These are phyloP conservation scores for Leccinum proliferum DNA, from an alignment of 1,284 basidiomycete species.

Conservation along the genomic window DNA sequence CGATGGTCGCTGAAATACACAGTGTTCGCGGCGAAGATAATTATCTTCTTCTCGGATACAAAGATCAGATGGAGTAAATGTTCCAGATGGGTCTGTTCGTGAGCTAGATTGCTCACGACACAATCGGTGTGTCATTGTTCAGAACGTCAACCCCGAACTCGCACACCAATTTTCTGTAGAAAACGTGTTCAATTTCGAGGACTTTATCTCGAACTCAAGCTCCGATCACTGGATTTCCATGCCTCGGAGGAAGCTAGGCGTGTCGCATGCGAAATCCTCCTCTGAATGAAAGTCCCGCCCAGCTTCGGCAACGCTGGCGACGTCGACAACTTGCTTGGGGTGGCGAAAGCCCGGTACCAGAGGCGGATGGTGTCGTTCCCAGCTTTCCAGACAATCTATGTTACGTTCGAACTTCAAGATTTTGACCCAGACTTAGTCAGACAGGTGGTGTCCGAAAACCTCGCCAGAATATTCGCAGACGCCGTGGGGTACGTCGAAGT, in stretches of 20 bases:
- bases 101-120: neutral
- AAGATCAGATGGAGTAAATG: neutral
- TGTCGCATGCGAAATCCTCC: neutral
- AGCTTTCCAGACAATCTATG: neutral
- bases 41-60: neutral
- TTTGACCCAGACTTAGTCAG: neutral
- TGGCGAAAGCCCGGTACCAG: neutral
- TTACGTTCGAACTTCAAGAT: neutral
- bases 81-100: neutral
- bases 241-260: neutral
- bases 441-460: neutral
- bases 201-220: neutral
- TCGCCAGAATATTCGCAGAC: neutral
- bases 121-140: too few species aligned
- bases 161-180: neutral
- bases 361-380: neutral
- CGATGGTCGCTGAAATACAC: neutral
- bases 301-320: neutral
- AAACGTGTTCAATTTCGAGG: neutral
- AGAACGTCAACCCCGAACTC: neutral
- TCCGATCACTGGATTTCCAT: neutral
- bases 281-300: neutral
- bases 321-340: neutral
- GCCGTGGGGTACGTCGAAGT: neutral
- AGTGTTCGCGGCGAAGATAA: neutral